phyloP scores from a whole-genome alignment of 2,329 filamentous ascomycete species.

The Orbilia quercus region DNA sequence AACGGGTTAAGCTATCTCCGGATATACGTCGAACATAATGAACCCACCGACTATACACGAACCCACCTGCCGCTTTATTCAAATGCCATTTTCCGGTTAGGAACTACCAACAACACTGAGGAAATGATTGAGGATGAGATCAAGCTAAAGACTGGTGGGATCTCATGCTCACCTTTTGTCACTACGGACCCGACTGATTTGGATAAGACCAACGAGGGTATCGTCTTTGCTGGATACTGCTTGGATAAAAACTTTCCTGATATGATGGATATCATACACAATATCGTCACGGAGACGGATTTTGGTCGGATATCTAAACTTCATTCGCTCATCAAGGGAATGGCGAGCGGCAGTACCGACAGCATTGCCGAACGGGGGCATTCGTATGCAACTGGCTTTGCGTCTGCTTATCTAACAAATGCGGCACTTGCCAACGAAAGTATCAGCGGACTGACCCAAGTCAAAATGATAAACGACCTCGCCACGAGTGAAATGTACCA shows the following conservation, averaged over 20 bases:
- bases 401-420: constrained; percentile 80
- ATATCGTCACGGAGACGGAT: constrained; percentile 84
- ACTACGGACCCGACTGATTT: constrained; percentile 80
- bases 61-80: constrained; percentile 89
- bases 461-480: constrained; percentile 83
- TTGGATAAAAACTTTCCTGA: constrained; percentile 88
- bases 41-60: constrained; percentile 84
- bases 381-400: constrained; percentile 83
- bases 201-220: constrained; percentile 78
- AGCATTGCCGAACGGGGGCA: constrained; percentile 92
- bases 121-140: constrained; percentile 95
- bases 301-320: constrained; percentile 84
- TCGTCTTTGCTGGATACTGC: constrained; percentile 86
- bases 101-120: constrained; percentile 87
- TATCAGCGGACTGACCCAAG: constrained; percentile 85
- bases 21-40: constrained; percentile 81
- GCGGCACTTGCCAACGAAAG: constrained; percentile 67
- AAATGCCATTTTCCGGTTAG: constrained; percentile 90
- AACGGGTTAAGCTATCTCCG: constrained; percentile 97
- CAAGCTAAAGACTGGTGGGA: constrained; percentile 93
- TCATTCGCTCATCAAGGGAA: constrained; percentile 85
- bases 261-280: constrained; percentile 87
- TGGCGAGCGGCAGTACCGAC: constrained; percentile 89
- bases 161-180: constrained; percentile 86
- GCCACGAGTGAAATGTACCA: constrained; percentile 62